phyloP scores from a whole-genome alignment of 176 grass and related monocot genomes.

The Thalia dealbata region DNA sequence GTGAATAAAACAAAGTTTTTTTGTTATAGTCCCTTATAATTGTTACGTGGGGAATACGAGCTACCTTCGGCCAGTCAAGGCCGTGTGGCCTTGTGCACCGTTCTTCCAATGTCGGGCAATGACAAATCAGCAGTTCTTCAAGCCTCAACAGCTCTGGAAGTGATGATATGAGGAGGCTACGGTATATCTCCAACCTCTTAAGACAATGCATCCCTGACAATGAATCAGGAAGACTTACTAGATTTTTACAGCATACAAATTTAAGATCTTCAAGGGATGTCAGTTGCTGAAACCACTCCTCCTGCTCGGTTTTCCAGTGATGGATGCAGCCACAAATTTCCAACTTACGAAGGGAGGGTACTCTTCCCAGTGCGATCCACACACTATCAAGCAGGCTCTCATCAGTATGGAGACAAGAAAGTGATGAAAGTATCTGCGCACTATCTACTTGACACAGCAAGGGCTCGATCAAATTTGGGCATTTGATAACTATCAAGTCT shows the following conservation, averaged over 20 bases:
- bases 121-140: not conserved
- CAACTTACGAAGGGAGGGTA: not conserved
- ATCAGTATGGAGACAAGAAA: no score
- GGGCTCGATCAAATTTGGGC: no score
- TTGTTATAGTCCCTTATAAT: no score
- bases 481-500: no score
- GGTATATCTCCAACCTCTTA: conserved; percentile 1
- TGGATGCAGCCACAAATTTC: not conserved
- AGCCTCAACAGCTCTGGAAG: conserved; percentile 9
- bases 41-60: conserved; percentile 7
- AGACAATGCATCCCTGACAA: no score
- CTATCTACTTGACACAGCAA: no score
- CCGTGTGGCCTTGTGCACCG: not conserved
- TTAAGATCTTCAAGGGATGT: not conserved
- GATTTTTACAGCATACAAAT: not conserved
- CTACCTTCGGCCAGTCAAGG: conserved; percentile 9
- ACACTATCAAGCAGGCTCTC: no score
- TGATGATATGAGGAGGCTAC: not conserved
- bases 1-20: no score
- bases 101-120: not conserved
- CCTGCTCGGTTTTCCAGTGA: not conserved
- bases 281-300: not conserved
- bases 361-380: no score
- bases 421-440: no score
- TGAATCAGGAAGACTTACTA: no score